Conservation (phyloP, 1,284 basidiomycete species). For the Rhodotorula sp. region DNA sequence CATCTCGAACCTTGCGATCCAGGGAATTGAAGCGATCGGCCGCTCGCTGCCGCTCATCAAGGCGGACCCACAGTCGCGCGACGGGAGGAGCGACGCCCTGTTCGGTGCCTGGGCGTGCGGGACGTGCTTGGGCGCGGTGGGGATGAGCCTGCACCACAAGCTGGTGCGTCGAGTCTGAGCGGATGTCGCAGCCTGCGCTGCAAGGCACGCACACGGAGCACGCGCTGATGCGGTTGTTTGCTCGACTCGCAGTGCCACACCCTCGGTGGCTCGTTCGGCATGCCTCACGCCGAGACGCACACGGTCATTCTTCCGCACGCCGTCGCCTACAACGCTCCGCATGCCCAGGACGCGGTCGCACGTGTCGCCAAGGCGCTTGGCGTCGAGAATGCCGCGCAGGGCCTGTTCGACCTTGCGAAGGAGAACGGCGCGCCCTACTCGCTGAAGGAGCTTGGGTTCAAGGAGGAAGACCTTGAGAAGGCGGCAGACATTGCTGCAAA, state of each 20-base stretch:
- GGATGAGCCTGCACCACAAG: conserved; percentile 58
- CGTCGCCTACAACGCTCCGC: conserved; percentile 56
- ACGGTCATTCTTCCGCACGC: conserved; percentile 58
- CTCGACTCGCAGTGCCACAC: conserved; percentile 28
- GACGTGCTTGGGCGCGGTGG: conserved; percentile 53
- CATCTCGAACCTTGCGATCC: conserved; percentile 54
- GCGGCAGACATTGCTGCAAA: conserved; percentile 55
- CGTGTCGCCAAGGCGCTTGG: conserved; percentile 53
- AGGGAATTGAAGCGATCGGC: conserved; percentile 54
- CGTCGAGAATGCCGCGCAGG: conserved; percentile 51
- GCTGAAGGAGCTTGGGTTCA: conserved; percentile 56
- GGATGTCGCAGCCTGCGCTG: background rate
- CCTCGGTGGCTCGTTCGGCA: conserved; percentile 55
- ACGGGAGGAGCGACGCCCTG: conserved; percentile 55
- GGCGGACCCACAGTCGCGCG: conserved; percentile 48
- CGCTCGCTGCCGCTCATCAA: conserved; percentile 52
- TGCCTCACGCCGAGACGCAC: conserved; percentile 58
- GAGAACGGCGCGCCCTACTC: conserved; percentile 52
- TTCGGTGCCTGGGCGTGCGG: conserved; percentile 57
- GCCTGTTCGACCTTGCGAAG: conserved; percentile 55
- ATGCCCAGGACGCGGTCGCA: conserved; percentile 51
- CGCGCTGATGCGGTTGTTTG: background rate
- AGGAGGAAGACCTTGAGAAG: conserved; percentile 55
- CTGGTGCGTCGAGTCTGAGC: conserved; percentile 46
- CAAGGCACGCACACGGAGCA: background rate